These are phyloP conservation scores for Saccharomycopsis oosterbeekiorum DNA, from an alignment of 805 yeast species.

Conservation along the genomic window DNA sequence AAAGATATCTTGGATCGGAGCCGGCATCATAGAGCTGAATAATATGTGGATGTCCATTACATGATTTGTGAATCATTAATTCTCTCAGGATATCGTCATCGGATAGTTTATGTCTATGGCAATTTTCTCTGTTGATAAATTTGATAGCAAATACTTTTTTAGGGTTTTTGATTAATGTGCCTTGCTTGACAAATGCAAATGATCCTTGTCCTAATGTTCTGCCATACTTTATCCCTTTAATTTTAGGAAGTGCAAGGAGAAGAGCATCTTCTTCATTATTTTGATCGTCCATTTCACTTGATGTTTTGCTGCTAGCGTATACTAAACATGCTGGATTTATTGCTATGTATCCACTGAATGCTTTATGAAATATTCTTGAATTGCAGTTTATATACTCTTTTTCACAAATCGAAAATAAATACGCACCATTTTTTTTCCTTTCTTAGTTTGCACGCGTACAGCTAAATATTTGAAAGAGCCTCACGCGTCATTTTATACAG, in stretches of 20 bases:
- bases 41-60: constrained; percentile 51
- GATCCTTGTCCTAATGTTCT: constrained; percentile 58
- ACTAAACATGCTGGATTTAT: not conserved
- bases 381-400: no score
- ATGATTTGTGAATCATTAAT: constrained; percentile 46
- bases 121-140: constrained; percentile 37
- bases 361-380: no score
- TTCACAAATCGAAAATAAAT: not conserved
- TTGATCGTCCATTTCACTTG: not conserved
- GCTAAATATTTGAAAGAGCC: not conserved
- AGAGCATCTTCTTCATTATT: not conserved
- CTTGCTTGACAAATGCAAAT: constrained; percentile 53
- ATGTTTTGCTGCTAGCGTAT: not conserved
- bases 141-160: constrained; percentile 45
- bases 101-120: constrained; percentile 27
- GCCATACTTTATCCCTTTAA: constrained; percentile 37
- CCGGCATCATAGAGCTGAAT: constrained; percentile 46
- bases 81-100: constrained; percentile 41
- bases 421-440: not conserved
- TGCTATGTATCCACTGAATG: no score
- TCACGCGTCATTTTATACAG: not conserved
- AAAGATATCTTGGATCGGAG: constrained; percentile 45
- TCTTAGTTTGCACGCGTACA: not conserved
- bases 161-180: constrained; percentile 30
- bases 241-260: constrained; percentile 30